Conservation (phyloP, 345 rosid species). For the Eutrema heterophyllum region DNA sequence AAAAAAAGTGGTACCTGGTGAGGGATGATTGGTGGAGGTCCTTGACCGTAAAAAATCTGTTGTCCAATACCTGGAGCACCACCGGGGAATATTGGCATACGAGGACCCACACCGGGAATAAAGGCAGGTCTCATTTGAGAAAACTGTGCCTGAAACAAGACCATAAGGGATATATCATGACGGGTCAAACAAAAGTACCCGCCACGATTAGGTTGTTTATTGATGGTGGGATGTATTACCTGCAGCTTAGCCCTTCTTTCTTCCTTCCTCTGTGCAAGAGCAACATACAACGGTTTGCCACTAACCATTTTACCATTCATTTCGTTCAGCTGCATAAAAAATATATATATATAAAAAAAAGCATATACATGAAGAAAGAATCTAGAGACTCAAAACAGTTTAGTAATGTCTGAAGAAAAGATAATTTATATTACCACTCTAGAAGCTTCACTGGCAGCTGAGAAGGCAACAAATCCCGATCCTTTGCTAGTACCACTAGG, state of each 20-base stretch:
- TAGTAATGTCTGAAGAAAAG: background rate
- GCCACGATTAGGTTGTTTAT: background rate
- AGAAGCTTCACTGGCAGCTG: slow-evolving; percentile 81
- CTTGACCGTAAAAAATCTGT: slow-evolving; percentile 87
- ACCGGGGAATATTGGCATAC: slow-evolving; percentile 84
- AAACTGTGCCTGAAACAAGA: slow-evolving; percentile 66
- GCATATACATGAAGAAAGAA: background rate
- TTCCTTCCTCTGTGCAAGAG: slow-evolving; percentile 91
- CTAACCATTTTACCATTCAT: slow-evolving; percentile 93
- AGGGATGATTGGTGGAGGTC: slow-evolving; percentile 86
- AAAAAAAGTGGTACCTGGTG: slow-evolving; percentile 56
- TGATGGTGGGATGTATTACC: slow-evolving; percentile 34
- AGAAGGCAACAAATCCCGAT: slow-evolving; percentile 52
- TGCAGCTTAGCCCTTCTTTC: slow-evolving; percentile 92
- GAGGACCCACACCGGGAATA: slow-evolving; percentile 70
- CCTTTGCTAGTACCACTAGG: slow-evolving; percentile 66
- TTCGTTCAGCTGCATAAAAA: slow-evolving; percentile 39
- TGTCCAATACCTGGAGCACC: slow-evolving; percentile 87
- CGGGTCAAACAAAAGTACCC: background rate
- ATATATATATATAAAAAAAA: too few species aligned
- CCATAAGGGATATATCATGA: background rate
- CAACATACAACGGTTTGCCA: slow-evolving; percentile 90
- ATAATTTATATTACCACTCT: slow-evolving; percentile 48
- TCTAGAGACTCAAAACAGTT: background rate
- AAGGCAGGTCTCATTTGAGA: slow-evolving; percentile 81